Conservation (phyloP, 1,139 yeast genomes). For the Zygosaccharomyces sapae region DNA sequence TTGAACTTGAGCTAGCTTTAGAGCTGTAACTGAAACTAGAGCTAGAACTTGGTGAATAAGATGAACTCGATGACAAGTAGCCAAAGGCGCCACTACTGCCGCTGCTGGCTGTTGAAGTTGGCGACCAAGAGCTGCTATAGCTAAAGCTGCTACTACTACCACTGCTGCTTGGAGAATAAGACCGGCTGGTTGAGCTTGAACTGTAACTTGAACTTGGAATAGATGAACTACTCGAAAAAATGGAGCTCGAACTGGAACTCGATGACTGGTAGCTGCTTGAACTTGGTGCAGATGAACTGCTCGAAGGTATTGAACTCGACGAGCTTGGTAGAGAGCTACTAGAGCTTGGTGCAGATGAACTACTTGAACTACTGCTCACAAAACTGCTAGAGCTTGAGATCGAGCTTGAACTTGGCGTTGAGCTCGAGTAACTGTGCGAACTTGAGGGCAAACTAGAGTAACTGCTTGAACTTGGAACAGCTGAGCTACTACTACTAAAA, state of each 20-base stretch:
- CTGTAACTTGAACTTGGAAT: background rate
- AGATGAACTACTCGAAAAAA: background rate
- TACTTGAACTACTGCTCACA: background rate
- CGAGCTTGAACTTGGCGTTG: conserved; percentile 1
- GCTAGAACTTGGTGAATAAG: background rate
- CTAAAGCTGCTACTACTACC: background rate
- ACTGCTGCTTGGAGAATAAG: conserved; percentile 5
- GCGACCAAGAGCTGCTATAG: background rate
- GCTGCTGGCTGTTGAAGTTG: background rate
- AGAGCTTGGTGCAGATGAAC: background rate
- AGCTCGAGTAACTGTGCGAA: background rate
- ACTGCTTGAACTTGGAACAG: background rate
- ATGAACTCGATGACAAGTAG: background rate
- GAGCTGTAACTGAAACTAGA: background rate
- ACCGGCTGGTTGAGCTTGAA: conserved; percentile 4
- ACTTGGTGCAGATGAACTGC: conserved; percentile 2
- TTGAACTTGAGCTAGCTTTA: conserved; percentile 2
- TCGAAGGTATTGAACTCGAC: background rate
- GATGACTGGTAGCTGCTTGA: conserved; percentile 5
- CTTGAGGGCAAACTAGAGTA: background rate
- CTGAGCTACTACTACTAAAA: background rate
- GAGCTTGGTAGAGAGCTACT: background rate
- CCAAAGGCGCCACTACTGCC: background rate
- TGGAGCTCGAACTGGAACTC: background rate
- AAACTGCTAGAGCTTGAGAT: background rate